Percentiles rank a stretch among this genome's conserved stretches.
Evolutionary conservation across 2,329 filamentous ascomycete species (phyloP).

Genomic region (Didymella arachidicola): DNA sequence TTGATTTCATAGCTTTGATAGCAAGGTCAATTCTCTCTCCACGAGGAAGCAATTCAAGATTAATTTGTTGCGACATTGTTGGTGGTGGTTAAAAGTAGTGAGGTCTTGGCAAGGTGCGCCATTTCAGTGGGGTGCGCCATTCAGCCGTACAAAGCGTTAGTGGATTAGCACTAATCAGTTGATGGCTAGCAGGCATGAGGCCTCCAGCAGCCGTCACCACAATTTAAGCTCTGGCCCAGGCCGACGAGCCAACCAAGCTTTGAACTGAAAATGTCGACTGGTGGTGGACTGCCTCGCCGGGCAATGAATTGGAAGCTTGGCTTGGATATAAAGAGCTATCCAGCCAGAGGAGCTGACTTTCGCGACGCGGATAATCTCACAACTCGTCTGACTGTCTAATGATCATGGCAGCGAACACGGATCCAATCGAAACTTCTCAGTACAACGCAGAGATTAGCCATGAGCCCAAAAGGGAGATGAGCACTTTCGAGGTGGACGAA

Average conservation of each 20-base stretch:
- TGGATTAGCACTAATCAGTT: conserved; percentile 13
- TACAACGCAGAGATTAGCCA: conserved; percentile 11
- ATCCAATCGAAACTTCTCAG: conserved; percentile 9
- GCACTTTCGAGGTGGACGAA: conserved; percentile 24
- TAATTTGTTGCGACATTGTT: no score
- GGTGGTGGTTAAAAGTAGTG: no score
- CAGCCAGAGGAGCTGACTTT: not conserved
- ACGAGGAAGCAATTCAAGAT: no score
- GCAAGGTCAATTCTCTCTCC: no score
- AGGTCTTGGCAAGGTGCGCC: no score
- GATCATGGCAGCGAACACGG: conserved; percentile 14
- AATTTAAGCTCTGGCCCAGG: conserved; percentile 27
- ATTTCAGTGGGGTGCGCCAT: no score
- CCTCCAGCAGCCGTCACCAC: conserved; percentile 21
- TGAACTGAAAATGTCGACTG: conserved; percentile 12
- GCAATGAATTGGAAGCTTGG: not conserved
- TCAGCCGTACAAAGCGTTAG: no score
- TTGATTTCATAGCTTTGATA: no score
- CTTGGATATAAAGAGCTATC: not conserved
- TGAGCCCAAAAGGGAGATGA: conserved; percentile 23
- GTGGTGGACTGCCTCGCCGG: not conserved
- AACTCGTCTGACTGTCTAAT: not conserved
- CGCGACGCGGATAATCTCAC: not conserved
- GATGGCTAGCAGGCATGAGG: conserved; percentile 17
- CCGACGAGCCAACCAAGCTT: conserved; percentile 15